Evolutionary conservation across 2,329 filamentous ascomycete genomes (phyloP), one percentile per base, ranked within the genome.

Genomic region (Macroventuria anomochaeta): DNA sequence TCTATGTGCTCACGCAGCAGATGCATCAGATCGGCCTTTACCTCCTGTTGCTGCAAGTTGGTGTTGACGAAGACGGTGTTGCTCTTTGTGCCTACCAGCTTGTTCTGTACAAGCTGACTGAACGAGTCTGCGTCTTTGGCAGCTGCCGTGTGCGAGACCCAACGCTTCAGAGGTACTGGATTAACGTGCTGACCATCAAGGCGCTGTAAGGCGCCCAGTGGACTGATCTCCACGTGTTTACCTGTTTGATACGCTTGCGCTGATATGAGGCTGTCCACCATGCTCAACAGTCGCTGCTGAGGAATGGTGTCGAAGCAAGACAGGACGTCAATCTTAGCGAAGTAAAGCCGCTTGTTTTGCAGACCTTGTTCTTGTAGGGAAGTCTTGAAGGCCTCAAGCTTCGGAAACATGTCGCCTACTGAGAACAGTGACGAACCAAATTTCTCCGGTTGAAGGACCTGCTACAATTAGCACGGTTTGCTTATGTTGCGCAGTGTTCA

Each of bases 281-380:
- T 78, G 20, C 80, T 71, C 28, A 97, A 69, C 15, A 97, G 79
- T 1, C 85, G 84, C 21, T 83, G 76, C 71, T 97, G 95, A 0
- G 95, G 95, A 37, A 99, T 97, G 0, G 90, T 96, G 73, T 99
- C 95, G 71, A 97, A 99, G 64, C 93, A 96, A 2, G 91, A 86
- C 70, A 90, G 85, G 17, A 99, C 93, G 68, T 99, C 95, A 11
- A 96, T 80, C 71, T 99, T 99, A 55, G 88, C 93, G 75, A 97
- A 96, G 74, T 90, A 97, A 1, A 97, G 75, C 4, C 74, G 79
- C 7, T 69, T 65, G 0, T 75, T 64, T 0, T 60, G 58, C 1
- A 73, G 53, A 0, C 75, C 74, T 20, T 71, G 66, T 26, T 68
- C 46, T 21, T 61, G 38, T 10, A 89, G 70, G 0, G 61, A 73